Conservation (phyloP, 108 stramenopile species). For the Cyclotella sp. region DNA sequence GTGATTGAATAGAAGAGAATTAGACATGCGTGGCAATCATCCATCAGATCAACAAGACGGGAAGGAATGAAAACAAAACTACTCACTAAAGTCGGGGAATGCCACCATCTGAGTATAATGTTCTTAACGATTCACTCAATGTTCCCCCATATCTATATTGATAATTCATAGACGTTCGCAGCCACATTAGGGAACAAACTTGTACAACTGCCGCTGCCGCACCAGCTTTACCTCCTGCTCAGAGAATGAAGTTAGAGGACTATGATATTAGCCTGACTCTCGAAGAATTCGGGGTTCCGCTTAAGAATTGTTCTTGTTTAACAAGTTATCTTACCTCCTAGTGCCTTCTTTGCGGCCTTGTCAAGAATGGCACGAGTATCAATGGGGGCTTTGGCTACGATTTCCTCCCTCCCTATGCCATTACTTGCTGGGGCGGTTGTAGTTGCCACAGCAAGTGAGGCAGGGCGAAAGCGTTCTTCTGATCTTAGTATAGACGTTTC, state of each 20-base stretch:
- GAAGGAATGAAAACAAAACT: background rate
- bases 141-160: slow-evolving; percentile 88
- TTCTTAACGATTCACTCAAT: slow-evolving; percentile 60
- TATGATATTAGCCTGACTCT: background rate
- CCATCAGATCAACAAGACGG: background rate
- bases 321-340: slow-evolving; percentile 55
- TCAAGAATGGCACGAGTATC: slow-evolving; percentile 40
- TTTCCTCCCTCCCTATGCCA: no score
- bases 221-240: slow-evolving; percentile 82
- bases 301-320: no score
- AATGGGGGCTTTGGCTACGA: slow-evolving; percentile 5
- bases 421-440: no score
- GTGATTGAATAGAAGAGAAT: background rate
- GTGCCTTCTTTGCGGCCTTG: slow-evolving; percentile 76
- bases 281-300: no score
- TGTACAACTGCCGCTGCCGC: slow-evolving; percentile 89
- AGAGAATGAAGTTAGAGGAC: background rate
- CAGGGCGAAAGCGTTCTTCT: background rate
- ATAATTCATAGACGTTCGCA: slow-evolving; percentile 93
- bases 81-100: slow-evolving; percentile 80
- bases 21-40: background rate
- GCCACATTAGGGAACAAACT: slow-evolving; percentile 96
- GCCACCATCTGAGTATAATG: slow-evolving; percentile 91
- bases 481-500: background rate
- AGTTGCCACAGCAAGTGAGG: no score